Evolutionary conservation across 2,329 filamentous ascomycete species (phyloP), one percentile per base, ranked within the genome.

Genomic region (Rhinocladiella mackenziei): DNA sequence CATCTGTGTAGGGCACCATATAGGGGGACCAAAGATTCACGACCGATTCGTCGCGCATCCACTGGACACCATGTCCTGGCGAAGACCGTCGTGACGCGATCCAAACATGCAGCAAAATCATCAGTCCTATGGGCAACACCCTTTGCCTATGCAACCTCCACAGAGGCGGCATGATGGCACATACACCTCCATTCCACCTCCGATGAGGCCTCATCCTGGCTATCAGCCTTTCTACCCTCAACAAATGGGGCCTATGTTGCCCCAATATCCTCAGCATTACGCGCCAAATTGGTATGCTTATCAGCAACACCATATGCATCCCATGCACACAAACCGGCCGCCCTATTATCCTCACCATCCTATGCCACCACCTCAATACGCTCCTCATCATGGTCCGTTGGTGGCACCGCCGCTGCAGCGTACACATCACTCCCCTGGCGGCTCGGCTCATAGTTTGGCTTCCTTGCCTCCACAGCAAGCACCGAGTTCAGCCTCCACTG

Each of bases 181-280:
- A 22, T 73, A 72, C 55, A 59, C 64, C 14, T 56, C 63, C 9
- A 63, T 60, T 5, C 67, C 65, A 38, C 70, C 73, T 22, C 76
- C 73, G 55, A 74, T 81, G 64, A 68, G 69, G 45, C 72, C 77
- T 45, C 75, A 76, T 50, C 78, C 77, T 45, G 78, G 68, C 36
- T 78, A 84, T 58, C 80, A 79, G 71, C 58, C 65, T 56, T 66
- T 69, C 55, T 73, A 62, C 70, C 76, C 41, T 72, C 79, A 44
- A 67, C 81, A 51, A 73, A 80, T 66, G 74, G 75, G 60, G 66
- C 78, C 60, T 59, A 67, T 58, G 58, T 67, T 58, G 63, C 71
- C 61, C 60, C 72, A 60, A 60, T 65, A 55, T 59, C 70, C 54
- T 55, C 67, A 65, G 60, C 72, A 64, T 55, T 72, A 68, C 51